Evolutionary conservation across 169 alveolate species (phyloP).

Genomic region (Plasmodium billcollinsi): DNA sequence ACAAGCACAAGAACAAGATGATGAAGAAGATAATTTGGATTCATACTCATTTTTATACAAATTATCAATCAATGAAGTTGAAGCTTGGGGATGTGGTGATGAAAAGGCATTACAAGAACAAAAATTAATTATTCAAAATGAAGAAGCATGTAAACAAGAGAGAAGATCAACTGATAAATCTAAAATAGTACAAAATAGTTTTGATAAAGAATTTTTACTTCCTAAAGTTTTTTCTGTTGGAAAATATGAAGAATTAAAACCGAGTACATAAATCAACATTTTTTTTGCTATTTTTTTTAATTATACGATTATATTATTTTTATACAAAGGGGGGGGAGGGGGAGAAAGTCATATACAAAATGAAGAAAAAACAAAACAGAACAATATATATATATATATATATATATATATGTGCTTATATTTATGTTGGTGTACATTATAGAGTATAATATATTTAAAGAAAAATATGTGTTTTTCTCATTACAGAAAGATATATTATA

Average conservation of each 20-base stretch:
- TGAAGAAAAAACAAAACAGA: too few relatives aligned
- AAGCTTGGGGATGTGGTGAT: constrained; percentile 78
- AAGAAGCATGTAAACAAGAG: constrained; percentile 70
- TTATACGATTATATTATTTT: too few relatives aligned
- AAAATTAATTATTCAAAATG: constrained; percentile 22
- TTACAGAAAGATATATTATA: too few relatives aligned
- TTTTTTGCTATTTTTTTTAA: not conserved
- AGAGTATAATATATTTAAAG: too few relatives aligned
- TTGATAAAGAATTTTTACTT: constrained; percentile 68
- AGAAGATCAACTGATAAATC: constrained; percentile 67
- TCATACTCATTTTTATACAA: constrained; percentile 38
- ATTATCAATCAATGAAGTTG: constrained; percentile 63
- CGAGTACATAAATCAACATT: not conserved
- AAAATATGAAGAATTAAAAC: constrained; percentile 23
- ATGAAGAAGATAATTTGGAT: constrained; percentile 23
- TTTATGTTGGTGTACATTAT: too few relatives aligned
- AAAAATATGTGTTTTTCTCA: too few relatives aligned
- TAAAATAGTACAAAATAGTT: constrained; percentile 72
- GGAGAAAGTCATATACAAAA: too few relatives aligned
- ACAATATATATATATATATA: too few relatives aligned
- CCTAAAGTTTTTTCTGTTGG: constrained; percentile 71
- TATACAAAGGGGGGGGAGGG: not conserved
- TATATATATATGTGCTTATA: too few relatives aligned
- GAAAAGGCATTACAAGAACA: constrained; percentile 51
- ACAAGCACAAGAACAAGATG: not conserved